A percentile compares a stretch with the other conserved stretches of the same genome.
These are phyloP conservation scores for Macaranga tanarius DNA, from an alignment of 441 rosid genomes.

Conservation along the genomic window DNA sequence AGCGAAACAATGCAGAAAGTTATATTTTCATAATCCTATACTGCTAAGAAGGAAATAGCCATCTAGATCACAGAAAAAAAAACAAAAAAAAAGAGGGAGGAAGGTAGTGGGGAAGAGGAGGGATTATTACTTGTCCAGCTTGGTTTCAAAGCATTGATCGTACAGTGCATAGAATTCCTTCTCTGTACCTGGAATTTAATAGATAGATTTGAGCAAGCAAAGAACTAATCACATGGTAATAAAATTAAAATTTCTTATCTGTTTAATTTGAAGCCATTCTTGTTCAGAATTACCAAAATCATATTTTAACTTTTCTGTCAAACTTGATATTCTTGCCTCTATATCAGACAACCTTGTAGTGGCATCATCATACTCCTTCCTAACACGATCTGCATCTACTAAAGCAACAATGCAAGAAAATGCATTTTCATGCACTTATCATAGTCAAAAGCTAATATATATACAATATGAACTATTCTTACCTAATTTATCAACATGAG, in stretches of 20 bases:
- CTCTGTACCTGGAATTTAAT: constrained; percentile 59
- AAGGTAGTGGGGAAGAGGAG: not conserved
- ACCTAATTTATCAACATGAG: constrained; percentile 82
- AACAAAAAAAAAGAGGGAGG: not conserved
- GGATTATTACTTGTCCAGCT: constrained; percentile 70
- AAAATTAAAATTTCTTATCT: too few relatives aligned
- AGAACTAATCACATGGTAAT: not conserved
- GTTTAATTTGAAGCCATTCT: not conserved
- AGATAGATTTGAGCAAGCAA: constrained; percentile 2
- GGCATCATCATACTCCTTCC: constrained; percentile 80
- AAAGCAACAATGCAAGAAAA: constrained; percentile 25
- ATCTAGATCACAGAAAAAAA: not conserved
- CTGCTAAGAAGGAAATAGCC: not conserved
- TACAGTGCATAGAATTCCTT: constrained; percentile 89
- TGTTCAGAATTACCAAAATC: constrained; percentile 60
- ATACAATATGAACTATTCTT: not conserved
- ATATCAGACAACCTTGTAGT: constrained; percentile 71
- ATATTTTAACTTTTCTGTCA: constrained; percentile 74
- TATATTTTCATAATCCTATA: not conserved
- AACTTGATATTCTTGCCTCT: constrained; percentile 77
- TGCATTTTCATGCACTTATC: constrained; percentile 3
- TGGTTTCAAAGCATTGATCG: constrained; percentile 79
- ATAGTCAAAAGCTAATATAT: not conserved
- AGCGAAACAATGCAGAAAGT: not conserved
- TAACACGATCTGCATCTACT: constrained; percentile 70